Base-by-base conservation (phyloP, 2,329 filamentous ascomycete genomes). In the Stachybotrys chlorohalonatus region DNA sequence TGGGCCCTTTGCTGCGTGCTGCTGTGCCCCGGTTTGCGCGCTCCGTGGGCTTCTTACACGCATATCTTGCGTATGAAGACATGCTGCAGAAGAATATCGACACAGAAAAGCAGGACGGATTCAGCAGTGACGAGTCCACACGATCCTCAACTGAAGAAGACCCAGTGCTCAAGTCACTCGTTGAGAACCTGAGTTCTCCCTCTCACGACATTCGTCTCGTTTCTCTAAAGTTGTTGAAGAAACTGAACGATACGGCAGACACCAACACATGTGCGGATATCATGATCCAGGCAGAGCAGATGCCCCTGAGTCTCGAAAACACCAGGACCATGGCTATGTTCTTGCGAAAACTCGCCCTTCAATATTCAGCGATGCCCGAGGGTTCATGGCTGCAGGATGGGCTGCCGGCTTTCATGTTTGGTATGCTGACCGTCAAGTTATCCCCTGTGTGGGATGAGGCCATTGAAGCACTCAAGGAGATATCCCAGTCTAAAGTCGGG, bases 391-490 rank as follows among this genome's bases (percentile, higher is more conserved):
- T 95, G 59, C 77, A 81, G 56, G 79, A 81, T 62, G 83, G 90
- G 7, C 80, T 97, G 32, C 89, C 92, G 0, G 79, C 83, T 0
- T 97, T 92, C 64, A 85, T 90, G 62, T 96, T 96, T 62, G 94
- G 94, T 51, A 81, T 96, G 70, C 79, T 97, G 56, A 94, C 92
- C 1, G 84, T 95, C 51, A 89, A 87, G 61, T 78, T 96, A 59
- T 82, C 91, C 1, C 90, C 90, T 42, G 77, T 95, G 6, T 96
- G 93, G 89, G 89, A 95, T 57, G 90, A 95, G 63, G 82, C 89
- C 1, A 83, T 87, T 52, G 81, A 84, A 54, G 84, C 89, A 1
- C 73, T 99, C 64, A 87, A 90, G 63, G 79, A 86, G 52, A 84
- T 99, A 53, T 81, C 85, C 17, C 80, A 89, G 60, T 80, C 79